Evolutionary conservation across 768 basidiomycete genomes (phyloP).

Genomic region (Leccinellum albellum): DNA sequence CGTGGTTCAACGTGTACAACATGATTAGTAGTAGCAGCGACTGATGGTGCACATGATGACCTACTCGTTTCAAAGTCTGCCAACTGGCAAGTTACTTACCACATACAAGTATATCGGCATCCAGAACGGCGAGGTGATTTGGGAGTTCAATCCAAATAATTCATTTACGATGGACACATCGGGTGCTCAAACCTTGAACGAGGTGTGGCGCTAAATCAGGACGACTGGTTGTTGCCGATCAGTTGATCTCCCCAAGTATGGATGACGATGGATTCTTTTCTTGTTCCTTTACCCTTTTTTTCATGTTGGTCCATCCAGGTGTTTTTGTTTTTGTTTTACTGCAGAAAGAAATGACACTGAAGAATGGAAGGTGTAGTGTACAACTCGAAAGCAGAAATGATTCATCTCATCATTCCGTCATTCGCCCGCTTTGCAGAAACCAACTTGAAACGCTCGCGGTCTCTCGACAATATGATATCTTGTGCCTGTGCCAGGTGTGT

Average conservation of each 20-base stretch:
- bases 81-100: too few relatives aligned
- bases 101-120: constrained; percentile 76
- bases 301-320: neutral
- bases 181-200: constrained; percentile 36
- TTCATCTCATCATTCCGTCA: too few relatives aligned
- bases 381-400: neutral
- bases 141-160: constrained; percentile 69
- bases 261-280: neutral
- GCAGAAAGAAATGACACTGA: neutral
- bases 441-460: neutral
- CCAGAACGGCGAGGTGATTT: constrained; percentile 51
- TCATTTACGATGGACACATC: constrained; percentile 45
- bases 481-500: neutral
- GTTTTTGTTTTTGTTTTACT: neutral
- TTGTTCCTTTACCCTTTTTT: too few relatives aligned
- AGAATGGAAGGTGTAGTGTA: neutral
- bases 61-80: too few relatives aligned
- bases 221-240: too few relatives aligned
- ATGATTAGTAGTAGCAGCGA: too few relatives aligned
- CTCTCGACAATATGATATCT: neutral
- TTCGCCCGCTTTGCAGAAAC: too few relatives aligned
- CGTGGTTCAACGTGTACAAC: too few relatives aligned
- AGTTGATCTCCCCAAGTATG: neutral
- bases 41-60: too few relatives aligned
- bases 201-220: constrained; percentile 40